Conservation (phyloP, 2,329 filamentous ascomycete genomes). For the Neocatenulostroma microsporum region DNA sequence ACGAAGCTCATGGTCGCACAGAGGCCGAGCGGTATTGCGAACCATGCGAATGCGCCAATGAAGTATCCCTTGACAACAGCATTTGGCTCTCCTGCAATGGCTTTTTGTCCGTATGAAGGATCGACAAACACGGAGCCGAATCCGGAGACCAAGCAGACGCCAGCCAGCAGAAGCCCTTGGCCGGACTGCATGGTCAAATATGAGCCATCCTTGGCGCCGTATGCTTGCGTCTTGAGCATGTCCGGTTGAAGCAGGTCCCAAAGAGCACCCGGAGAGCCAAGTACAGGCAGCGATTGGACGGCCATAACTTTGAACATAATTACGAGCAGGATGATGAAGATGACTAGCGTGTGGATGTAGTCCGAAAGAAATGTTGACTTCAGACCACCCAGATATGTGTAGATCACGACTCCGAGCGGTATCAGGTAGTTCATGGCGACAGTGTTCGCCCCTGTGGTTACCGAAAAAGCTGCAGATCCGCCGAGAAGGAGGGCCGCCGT, state of each 20-base stretch:
- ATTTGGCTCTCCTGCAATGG: slow-evolving; percentile 77
- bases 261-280: slow-evolving; percentile 68
- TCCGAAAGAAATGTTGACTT: slow-evolving; percentile 84
- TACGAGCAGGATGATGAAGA: slow-evolving; percentile 78
- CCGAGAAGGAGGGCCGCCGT: slow-evolving; percentile 84
- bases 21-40: slow-evolving; percentile 81
- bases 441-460: slow-evolving; percentile 66
- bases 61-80: slow-evolving; percentile 82
- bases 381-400: slow-evolving; percentile 68
- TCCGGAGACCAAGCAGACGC: slow-evolving; percentile 80
- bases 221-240: no score
- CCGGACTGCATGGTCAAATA: slow-evolving; percentile 80
- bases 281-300: slow-evolving; percentile 62
- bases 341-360: slow-evolving; percentile 77
- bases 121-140: slow-evolving; percentile 82
- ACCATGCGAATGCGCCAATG: slow-evolving; percentile 79
- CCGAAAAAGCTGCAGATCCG: slow-evolving; percentile 64
- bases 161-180: slow-evolving; percentile 78
- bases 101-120: slow-evolving; percentile 73
- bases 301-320: slow-evolving; percentile 76
- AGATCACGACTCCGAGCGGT: slow-evolving; percentile 70
- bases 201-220: slow-evolving; percentile 47
- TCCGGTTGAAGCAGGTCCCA: no score
- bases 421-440: slow-evolving; percentile 78
- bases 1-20: slow-evolving; percentile 83